Evolutionary conservation across 2,329 filamentous ascomycete species (phyloP), one percentile per base, ranked within the genome.

Genomic region (Xylaria sp.): DNA sequence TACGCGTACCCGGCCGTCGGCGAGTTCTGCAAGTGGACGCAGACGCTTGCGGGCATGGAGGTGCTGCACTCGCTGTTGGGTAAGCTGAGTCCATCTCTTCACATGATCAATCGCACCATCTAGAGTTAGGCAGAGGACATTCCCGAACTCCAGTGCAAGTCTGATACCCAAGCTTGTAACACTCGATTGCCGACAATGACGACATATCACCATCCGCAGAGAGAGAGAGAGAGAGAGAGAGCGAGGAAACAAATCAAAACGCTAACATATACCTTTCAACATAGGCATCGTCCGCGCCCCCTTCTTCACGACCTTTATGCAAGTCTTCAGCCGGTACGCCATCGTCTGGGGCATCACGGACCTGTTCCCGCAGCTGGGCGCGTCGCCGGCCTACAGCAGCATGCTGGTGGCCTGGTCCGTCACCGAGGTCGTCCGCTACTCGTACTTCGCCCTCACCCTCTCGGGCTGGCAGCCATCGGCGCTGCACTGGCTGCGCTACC

Each of bases 351-450:
- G 88, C 74, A 87, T 98, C 71, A 90, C 93, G 77, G 86, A 90
- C 78, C 85, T 86, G 50, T 97, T 95, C 83, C 92, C 92, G 10
- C 82, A 84, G 65, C 87, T 91, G 63, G 89, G 89, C 61, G 88
- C 85, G 10, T 74, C 70, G 66, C 63, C 73, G n/a, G 75, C 75
- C 71, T 97, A 94, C 85, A 85, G 89, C 73, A 88, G 86, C 76
- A 94, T 97, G 93, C 87, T 98, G 67, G 77, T 91, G 65, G 94
- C 96, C 39, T 98, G 96, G 95, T 91, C 90, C 72, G 81, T 93
- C 68, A 98, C 96, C 69, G 96, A 99, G 83, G 92, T 97, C 63
- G 91, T 98, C 76, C 91, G 96, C 64, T 99, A 99, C 86, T 88
- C 89, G 57, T 99, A 93, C 86, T 98, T 98, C 80, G 92, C 92